A percentile compares a stretch with the other conserved stretches of the same genome.
Conservation (phyloP, 306 rosid species). For the cucumber (Cucumis sativus) region DNA sequence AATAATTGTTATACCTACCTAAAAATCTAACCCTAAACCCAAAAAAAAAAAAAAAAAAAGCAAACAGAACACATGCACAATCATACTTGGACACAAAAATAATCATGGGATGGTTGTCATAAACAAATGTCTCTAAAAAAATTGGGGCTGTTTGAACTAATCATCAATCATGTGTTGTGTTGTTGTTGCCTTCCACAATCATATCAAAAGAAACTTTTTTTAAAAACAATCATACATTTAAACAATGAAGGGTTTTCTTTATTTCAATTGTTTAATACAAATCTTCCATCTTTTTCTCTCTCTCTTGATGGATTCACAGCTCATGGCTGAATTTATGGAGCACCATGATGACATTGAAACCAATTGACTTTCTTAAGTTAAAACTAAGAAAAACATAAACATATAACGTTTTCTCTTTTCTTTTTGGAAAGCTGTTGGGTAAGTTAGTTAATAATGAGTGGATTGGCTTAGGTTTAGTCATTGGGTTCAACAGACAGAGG, state of each 20-base stretch:
- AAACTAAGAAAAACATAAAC: too few species aligned
- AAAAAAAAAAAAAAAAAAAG: background rate
- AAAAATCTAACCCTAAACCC: too few species aligned
- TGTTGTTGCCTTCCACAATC: background rate
- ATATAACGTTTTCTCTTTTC: background rate
- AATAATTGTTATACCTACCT: too few species aligned
- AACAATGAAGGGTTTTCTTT: background rate
- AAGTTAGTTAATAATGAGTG: slow-evolving; percentile 10
- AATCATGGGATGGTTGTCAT: background rate
- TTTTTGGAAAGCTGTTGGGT: background rate
- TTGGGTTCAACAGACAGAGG: slow-evolving; percentile 3
- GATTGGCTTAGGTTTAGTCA: slow-evolving; percentile 47
- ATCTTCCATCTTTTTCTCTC: background rate
- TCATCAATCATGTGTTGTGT: background rate
- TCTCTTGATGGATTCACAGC: background rate
- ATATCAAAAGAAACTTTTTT: background rate
- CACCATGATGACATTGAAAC: background rate
- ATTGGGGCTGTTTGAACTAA: background rate
- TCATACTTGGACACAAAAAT: background rate
- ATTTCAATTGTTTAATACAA: background rate
- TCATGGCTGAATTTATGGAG: background rate
- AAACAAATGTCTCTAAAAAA: background rate
- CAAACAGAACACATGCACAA: background rate
- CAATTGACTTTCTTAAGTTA: background rate
- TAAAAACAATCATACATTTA: background rate